Percentiles rank a stretch among this genome's conserved stretches.
Evolutionary conservation across 176 grass and related monocot species (phyloP).

Genomic region (Ampelocalamus luodianensis): DNA sequence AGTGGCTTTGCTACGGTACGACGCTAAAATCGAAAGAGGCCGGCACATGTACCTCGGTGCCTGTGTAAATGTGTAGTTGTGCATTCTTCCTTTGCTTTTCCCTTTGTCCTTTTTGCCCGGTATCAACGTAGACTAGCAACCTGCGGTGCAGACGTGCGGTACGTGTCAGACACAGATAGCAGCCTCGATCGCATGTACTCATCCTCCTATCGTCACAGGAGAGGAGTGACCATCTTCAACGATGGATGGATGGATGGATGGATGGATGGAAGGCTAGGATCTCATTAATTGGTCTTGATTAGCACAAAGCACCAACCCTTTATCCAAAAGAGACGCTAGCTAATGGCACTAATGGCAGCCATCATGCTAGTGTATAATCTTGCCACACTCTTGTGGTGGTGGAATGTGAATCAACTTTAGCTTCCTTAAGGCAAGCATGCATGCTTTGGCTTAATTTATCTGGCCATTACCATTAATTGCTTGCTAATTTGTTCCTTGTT

Average conservation of each 20-base stretch:
- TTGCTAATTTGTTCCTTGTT: not conserved
- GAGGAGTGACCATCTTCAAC: not conserved
- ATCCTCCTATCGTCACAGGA: not conserved
- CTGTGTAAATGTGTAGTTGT: too few species aligned
- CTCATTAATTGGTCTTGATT: constrained; percentile 29
- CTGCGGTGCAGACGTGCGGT: not conserved
- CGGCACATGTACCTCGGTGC: too few species aligned
- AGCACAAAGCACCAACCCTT: constrained; percentile 34
- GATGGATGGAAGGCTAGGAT: too few species aligned
- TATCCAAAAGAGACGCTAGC: constrained; percentile 24
- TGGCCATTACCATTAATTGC: too few species aligned
- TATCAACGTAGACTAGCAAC: not conserved
- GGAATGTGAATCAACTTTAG: too few species aligned
- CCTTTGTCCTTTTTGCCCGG: not conserved
- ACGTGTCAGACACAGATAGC: not conserved
- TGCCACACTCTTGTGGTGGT: too few species aligned
- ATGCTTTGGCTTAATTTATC: too few species aligned
- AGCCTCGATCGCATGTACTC: not conserved
- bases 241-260: not conserved
- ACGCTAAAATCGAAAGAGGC: too few species aligned
- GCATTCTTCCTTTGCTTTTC: too few species aligned
- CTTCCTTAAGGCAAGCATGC: too few species aligned
- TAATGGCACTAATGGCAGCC: not conserved
- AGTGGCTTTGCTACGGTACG: too few species aligned
- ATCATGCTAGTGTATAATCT: not conserved